These are phyloP conservation scores for Epichloe scottii DNA, from an alignment of 2,329 filamentous ascomycete genomes.

Conservation along the genomic window DNA sequence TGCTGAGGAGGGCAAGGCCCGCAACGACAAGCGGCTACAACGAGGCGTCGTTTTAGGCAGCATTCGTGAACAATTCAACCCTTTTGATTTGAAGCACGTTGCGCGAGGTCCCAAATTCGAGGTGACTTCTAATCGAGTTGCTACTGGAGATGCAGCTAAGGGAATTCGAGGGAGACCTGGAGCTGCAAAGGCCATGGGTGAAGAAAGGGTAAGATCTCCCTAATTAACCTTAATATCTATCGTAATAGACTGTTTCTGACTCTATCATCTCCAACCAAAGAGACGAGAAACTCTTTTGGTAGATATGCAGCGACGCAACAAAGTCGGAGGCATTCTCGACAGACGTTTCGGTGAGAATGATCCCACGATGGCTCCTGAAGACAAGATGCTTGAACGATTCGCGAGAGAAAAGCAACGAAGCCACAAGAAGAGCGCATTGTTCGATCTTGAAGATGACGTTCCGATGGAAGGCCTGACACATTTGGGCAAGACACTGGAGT, in stretches of 20 bases:
- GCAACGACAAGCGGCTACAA: slow-evolving; percentile 61
- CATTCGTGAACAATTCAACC: slow-evolving; percentile 95
- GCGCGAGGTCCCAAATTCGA: slow-evolving; percentile 73
- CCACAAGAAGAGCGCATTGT: slow-evolving; percentile 66
- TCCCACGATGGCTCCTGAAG: slow-evolving; percentile 83
- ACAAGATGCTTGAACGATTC: slow-evolving; percentile 84
- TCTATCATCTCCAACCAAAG: slow-evolving; percentile 24
- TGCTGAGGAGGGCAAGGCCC: slow-evolving; percentile 51
- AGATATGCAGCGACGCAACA: slow-evolving; percentile 80
- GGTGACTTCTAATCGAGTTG: slow-evolving; percentile 55
- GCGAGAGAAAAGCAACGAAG: slow-evolving; percentile 72
- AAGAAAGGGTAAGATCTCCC: slow-evolving; percentile 55
- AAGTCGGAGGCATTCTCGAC: slow-evolving; percentile 85
- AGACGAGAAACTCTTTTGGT: slow-evolving; percentile 73
- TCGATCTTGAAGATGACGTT: slow-evolving; percentile 71
- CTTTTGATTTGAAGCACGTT: slow-evolving; percentile 83
- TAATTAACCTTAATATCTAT: not conserved
- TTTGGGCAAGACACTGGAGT: slow-evolving; percentile 59
- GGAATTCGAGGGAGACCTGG: slow-evolving; percentile 64
- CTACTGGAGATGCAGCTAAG: slow-evolving; percentile 37
- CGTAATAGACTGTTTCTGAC: not conserved
- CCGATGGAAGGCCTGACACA: slow-evolving; percentile 63
- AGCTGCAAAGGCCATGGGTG: slow-evolving; percentile 71
- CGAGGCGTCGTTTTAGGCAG: slow-evolving; percentile 65
- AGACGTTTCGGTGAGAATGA: slow-evolving; percentile 93